A percentile compares a stretch with the other conserved stretches of the same genome.
These are phyloP conservation scores for Fistulina hepatica DNA, from an alignment of 1,284 basidiomycete species.

Conservation along the genomic window DNA sequence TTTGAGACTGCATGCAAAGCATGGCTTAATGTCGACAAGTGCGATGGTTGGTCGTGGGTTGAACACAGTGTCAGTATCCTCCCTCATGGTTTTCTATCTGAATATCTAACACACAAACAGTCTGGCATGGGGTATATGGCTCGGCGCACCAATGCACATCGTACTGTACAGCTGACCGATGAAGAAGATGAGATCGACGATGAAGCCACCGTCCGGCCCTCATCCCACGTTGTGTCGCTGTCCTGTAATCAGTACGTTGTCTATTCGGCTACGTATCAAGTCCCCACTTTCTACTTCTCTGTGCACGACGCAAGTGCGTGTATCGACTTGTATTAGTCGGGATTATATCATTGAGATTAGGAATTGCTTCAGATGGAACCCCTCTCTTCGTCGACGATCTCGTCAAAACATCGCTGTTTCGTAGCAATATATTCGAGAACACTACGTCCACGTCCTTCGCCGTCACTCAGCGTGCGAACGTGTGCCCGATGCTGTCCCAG, in stretches of 20 bases:
- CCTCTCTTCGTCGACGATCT: constrained; percentile 48
- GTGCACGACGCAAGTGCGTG: constrained; percentile 54
- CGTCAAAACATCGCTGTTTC: constrained; percentile 48
- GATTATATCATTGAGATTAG: constrained; percentile 7
- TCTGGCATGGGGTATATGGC: constrained; percentile 39
- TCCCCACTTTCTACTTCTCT: constrained; percentile 72
- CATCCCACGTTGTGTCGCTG: constrained; percentile 20
- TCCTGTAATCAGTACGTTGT: constrained; percentile 52
- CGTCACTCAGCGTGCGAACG: constrained; percentile 35
- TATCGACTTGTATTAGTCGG: constrained; percentile 2
- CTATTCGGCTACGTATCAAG: constrained; percentile 62
- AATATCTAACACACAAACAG: constrained; percentile 18
- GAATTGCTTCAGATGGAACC: constrained; percentile 45
- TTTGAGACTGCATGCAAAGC: neutral
- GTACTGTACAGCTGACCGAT: constrained; percentile 8
- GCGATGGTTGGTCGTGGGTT: constrained; percentile 40
- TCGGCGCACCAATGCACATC: constrained; percentile 19
- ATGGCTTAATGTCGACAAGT: neutral
- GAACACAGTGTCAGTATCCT: constrained; percentile 23
- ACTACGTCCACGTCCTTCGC: constrained; percentile 41
- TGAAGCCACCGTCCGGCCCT: constrained; percentile 20
- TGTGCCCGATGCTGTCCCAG: constrained; percentile 69
- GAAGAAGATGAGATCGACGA: constrained; percentile 22
- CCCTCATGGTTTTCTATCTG: constrained; percentile 10
- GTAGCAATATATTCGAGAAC: constrained; percentile 31